Evolutionary conservation across 129 eudicot species (phyloP).

Genomic region (Dittrichia graveolens): DNA sequence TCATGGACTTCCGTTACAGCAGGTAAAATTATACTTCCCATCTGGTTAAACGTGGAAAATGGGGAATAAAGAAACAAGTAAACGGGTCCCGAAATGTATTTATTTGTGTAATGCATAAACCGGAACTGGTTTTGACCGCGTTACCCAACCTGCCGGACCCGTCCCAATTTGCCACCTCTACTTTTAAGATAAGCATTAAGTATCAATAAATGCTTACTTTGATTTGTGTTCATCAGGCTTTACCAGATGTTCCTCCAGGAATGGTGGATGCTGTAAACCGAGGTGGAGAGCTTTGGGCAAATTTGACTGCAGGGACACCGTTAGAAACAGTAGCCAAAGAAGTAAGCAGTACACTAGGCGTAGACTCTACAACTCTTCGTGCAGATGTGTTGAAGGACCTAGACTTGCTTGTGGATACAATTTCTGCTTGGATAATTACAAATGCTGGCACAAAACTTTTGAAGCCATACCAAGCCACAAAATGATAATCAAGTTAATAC

Average conservation of each 20-base stretch:
- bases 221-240: slow-evolving; percentile 49
- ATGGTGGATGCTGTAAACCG: slow-evolving; percentile 92
- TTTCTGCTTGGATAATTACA: slow-evolving; percentile 66
- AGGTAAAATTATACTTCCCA: slow-evolving; percentile 47
- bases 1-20: slow-evolving; percentile 90
- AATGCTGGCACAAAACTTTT: slow-evolving; percentile 59
- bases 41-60: not conserved
- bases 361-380: slow-evolving; percentile 60
- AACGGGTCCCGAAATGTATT: not conserved
- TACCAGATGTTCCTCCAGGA: slow-evolving; percentile 93
- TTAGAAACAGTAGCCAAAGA: slow-evolving; percentile 82
- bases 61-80: not conserved
- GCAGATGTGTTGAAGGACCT: slow-evolving; percentile 64
- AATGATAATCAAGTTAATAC: not conserved
- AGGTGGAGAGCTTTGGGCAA: slow-evolving; percentile 80
- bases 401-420: slow-evolving; percentile 78
- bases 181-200: slow-evolving; percentile 8
- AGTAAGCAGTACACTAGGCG: slow-evolving; percentile 61
- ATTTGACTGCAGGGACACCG: slow-evolving; percentile 85
- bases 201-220: slow-evolving; percentile 7
- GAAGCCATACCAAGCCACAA: slow-evolving; percentile 41
- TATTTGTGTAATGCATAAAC: not conserved
- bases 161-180: not conserved
- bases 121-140: not conserved
- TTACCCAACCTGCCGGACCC: no score